Conservation (phyloP, 148 eudicot species). For the Chenopodium album region DNA sequence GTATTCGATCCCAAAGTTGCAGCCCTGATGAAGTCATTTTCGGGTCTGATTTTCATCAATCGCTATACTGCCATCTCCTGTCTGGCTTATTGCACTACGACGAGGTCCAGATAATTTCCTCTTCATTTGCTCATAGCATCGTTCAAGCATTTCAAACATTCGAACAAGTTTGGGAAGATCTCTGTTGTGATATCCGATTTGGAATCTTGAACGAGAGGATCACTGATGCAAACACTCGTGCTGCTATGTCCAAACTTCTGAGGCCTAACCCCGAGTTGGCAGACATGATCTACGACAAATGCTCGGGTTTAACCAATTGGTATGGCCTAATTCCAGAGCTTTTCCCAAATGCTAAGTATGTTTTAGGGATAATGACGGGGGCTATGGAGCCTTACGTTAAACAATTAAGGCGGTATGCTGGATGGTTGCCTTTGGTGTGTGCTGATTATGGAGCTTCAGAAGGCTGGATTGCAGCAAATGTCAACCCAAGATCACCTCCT, state of each 20-base stretch:
- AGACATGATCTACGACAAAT: constrained; percentile 41
- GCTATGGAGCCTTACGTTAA: constrained; percentile 92
- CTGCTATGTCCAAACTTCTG: constrained; percentile 54
- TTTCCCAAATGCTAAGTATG: constrained; percentile 82
- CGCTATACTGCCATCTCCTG: constrained; percentile 85
- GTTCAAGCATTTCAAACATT: constrained; percentile 76
- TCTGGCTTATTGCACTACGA: constrained; percentile 60
- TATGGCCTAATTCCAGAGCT: constrained; percentile 70
- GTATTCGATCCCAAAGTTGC: constrained; percentile 64
- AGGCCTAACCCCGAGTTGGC: constrained; percentile 75
- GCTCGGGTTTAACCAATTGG: constrained; percentile 65
- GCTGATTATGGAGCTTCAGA: constrained; percentile 93
- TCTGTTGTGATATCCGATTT: constrained; percentile 54
- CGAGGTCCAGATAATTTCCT: constrained; percentile 59
- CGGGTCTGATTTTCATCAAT: constrained; percentile 74
- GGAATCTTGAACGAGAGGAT: constrained; percentile 54
- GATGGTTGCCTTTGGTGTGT: constrained; percentile 65
- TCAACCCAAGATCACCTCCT: constrained; percentile 75
- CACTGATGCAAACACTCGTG: constrained; percentile 46
- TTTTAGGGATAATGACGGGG: constrained; percentile 90
- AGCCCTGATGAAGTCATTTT: constrained; percentile 86
- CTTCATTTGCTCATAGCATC: constrained; percentile 85
- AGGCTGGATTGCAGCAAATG: constrained; percentile 94
- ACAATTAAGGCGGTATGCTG: constrained; percentile 80
- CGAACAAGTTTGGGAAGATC: constrained; percentile 67